A percentile compares a stretch with the other conserved stretches of the same genome.
Conservation (phyloP, 2,329 filamentous ascomycete species). For the Talaromyces rugulosus region DNA sequence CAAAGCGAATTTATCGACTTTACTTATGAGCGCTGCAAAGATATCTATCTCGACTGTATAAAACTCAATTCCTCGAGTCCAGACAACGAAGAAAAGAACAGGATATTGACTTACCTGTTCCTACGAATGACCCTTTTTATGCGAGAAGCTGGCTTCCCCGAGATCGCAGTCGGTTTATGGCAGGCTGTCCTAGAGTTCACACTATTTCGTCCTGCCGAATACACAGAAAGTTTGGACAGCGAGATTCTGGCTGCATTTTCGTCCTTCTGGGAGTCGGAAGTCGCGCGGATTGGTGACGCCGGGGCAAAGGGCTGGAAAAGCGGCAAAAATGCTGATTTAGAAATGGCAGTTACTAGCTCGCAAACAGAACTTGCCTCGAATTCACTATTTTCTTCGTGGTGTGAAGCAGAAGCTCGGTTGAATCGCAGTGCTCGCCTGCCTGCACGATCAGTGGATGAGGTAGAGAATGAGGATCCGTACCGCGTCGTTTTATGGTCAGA, state of each 20-base stretch:
- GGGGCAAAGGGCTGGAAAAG: slow-evolving; percentile 65
- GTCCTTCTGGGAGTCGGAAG: slow-evolving; percentile 85
- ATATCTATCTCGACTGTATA: slow-evolving; percentile 58
- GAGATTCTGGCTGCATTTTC: slow-evolving; percentile 47
- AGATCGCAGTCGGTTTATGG: slow-evolving; percentile 75
- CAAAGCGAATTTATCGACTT: slow-evolving; percentile 66
- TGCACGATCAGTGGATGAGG: slow-evolving; percentile 70
- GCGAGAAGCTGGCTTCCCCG: slow-evolving; percentile 70
- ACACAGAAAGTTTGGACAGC: slow-evolving; percentile 15
- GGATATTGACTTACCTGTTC: slow-evolving; percentile 64
- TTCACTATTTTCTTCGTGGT: slow-evolving; percentile 43
- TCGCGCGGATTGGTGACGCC: slow-evolving; percentile 70
- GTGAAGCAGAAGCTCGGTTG: slow-evolving; percentile 50
- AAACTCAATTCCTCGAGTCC: slow-evolving; percentile 27
- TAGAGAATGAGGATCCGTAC: slow-evolving; percentile 74
- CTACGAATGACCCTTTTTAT: slow-evolving; percentile 70
- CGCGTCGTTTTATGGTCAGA: slow-evolving; percentile 78
- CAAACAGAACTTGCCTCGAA: slow-evolving; percentile 19
- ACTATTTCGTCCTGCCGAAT: slow-evolving; percentile 52
- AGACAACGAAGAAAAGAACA: slow-evolving; percentile 19
- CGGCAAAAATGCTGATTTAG: slow-evolving; percentile 23
- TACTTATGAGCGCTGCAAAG: slow-evolving; percentile 62
- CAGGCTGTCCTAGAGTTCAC: slow-evolving; percentile 74
- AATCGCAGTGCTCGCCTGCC: slow-evolving; percentile 54
- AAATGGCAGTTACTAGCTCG: slow-evolving; percentile 28